A percentile compares a stretch with the other conserved stretches of the same genome.
Evolutionary conservation across 2,329 filamentous ascomycete genomes (phyloP).

Genomic region (Fusarium nematophilum): DNA sequence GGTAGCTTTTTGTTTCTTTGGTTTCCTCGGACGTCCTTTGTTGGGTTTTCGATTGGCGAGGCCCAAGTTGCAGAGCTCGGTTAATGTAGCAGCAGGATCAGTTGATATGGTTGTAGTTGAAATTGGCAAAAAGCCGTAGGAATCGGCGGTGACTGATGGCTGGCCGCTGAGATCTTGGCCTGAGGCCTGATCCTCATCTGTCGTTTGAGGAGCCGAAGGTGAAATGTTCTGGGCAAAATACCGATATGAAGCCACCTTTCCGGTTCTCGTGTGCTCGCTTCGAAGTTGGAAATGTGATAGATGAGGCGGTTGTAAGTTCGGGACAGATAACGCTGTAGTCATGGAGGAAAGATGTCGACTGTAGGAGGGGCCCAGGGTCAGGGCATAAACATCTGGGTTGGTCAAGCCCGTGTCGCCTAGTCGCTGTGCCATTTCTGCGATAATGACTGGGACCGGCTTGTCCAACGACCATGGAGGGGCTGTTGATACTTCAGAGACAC

Average conservation of each 20-base stretch:
- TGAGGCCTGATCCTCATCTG: background rate
- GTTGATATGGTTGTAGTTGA: conserved; percentile 4
- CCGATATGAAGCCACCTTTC: conserved; percentile 52
- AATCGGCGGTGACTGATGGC: background rate
- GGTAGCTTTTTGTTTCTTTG: conserved; percentile 20
- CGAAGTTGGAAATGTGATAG: conserved; percentile 50
- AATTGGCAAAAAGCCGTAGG: conserved; percentile 34
- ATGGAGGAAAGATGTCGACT: conserved; percentile 52
- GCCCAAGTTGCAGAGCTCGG: conserved; percentile 42
- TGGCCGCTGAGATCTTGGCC: background rate
- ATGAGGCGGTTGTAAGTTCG: conserved; percentile 47
- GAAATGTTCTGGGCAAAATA: conserved; percentile 41
- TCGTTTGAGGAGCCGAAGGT: background rate
- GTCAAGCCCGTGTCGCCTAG: conserved; percentile 47
- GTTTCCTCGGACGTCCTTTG: conserved; percentile 42
- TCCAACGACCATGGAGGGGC: conserved; percentile 50
- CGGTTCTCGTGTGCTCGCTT: conserved; percentile 50
- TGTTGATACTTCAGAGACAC: conserved; percentile 39
- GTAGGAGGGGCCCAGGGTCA: conserved; percentile 52
- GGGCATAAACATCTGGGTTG: conserved; percentile 52
- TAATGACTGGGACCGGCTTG: conserved; percentile 48
- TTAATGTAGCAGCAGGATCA: conserved; percentile 32
- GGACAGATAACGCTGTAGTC: conserved; percentile 49
- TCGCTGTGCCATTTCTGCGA: conserved; percentile 45
- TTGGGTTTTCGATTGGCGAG: conserved; percentile 33